Evolutionary conservation across 2,329 filamentous ascomycete species (phyloP).

Genomic region (Ophiostoma sp.): DNA sequence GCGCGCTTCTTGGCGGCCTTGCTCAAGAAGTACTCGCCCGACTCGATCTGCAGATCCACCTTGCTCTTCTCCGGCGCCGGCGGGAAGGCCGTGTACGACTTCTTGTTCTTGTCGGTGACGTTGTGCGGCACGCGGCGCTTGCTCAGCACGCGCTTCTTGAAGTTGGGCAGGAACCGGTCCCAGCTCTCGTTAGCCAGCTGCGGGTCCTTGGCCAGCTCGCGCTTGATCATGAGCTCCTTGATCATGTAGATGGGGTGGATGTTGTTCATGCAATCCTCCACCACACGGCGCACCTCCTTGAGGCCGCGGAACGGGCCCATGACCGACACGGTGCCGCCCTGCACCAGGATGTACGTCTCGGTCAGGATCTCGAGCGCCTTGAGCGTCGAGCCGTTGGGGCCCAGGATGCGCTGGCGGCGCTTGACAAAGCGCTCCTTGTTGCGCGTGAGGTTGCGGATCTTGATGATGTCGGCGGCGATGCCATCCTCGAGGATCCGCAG

Average conservation of each 20-base stretch:
- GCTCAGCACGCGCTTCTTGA: slow-evolving; percentile 87
- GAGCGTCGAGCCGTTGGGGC: slow-evolving; percentile 83
- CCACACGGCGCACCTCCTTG: slow-evolving; percentile 82
- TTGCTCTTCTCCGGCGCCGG: slow-evolving; percentile 98
- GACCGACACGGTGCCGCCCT: slow-evolving; percentile 85
- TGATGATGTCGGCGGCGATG: slow-evolving; percentile 84
- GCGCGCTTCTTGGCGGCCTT: slow-evolving; percentile 88
- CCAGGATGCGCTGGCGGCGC: slow-evolving; percentile 84
- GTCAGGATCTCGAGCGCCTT: slow-evolving; percentile 93
- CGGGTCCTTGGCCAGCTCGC: slow-evolving; percentile 73
- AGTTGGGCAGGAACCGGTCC: slow-evolving; percentile 94
- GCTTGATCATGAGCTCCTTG: slow-evolving; percentile 76
- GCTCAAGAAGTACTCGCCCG: slow-evolving; percentile 90
- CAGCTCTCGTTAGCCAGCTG: slow-evolving; percentile 82
- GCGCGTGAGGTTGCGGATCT: slow-evolving; percentile 81
- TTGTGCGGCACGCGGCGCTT: slow-evolving; percentile 77
- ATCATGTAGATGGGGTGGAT: slow-evolving; percentile 86
- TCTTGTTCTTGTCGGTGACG: slow-evolving; percentile 89
- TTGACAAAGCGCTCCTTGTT: slow-evolving; percentile 97
- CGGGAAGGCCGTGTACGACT: slow-evolving; percentile 94
- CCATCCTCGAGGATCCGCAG: slow-evolving; percentile 86
- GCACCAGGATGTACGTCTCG: slow-evolving; percentile 85
- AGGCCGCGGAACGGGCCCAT: slow-evolving; percentile 93
- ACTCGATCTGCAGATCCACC: slow-evolving; percentile 95
- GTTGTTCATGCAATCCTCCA: slow-evolving; percentile 96